Base-by-base conservation (phyloP, 129 eudicot genomes). In the Chrysanthemum seticuspe region DNA sequence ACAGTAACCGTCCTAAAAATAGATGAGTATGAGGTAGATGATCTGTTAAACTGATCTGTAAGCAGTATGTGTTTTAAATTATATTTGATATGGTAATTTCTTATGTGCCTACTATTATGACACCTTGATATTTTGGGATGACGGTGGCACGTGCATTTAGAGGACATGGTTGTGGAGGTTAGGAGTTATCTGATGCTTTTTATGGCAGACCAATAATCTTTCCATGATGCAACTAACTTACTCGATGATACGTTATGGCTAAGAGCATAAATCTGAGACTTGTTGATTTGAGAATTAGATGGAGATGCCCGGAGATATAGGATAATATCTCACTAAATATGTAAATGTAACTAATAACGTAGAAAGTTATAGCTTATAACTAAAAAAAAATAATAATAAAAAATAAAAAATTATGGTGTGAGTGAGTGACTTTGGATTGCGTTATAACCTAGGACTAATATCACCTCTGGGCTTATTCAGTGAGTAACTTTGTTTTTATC, bases 301-400 rank as follows among this genome's bases (percentile, higher is more conserved):
- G 51, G 77, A 72, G 48, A 25, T 72, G 51, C 59, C 2, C 45
- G 44, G 48, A 8, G n/a, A 61, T 62, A 48, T 60, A 61, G 34
- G 25, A 21, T 57, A 11, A 9, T 23, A 13, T 58, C 25, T 25
- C 18, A 62, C 70, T 62, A 0, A 57, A 13, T 19, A 13, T 36
- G 31, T 34, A 74, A 53, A 65, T 36, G 72, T 7, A 53, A 52
- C 40, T 13, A 18, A 64, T 63, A 16, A 52, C 13, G 40, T 29
- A 23, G 57, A 63, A 63, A 63, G 19, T 21, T 34, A 7, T 14
- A 63, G 36, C 6, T 29, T 31, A 31, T 31, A 31, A 23, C 25
- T 23, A 23, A 23, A 23, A 23, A 21, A 23, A 23, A 23, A 23
- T 23, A 23, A 23, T 23, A 23, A 23, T 23, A 23, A 23, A 21